Base-by-base conservation (phyloP, 208 protist species). In the Tritrichomonas musculus region DNA sequence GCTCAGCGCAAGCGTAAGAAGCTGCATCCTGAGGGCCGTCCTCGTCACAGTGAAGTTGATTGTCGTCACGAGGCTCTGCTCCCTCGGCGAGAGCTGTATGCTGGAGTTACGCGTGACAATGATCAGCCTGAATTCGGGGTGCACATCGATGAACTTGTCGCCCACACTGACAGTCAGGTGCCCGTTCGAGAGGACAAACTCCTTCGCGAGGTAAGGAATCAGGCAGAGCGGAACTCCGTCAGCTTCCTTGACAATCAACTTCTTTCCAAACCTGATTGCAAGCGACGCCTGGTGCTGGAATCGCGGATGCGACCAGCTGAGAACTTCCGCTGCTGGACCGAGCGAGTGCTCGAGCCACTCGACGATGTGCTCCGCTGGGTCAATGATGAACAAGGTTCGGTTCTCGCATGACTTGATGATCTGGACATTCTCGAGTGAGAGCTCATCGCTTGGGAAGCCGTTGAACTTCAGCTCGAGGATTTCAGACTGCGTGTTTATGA, bases 41-140 rank as follows among this genome's bases (percentile, higher is more conserved):
- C 96, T 95, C 20, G 98, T 99, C 84, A 99, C 97, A 53, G 97
- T 97, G 95, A 99, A 99, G 96, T 98, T 99, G 60, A 99, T 93
- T 27, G 96, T 96, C 0, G 97, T 98, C 39, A 99, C 94, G 93
- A 98, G 96, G 94, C 97, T 96, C 20, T 96, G 69, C 41, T 97
- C 96, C 95, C 98, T 97, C 1, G 98, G 97, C 0, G 97, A 95
- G 41, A 99, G 96, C 27, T 96, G 82, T 57, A 98, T 94, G 66
- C 97, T 95, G 17, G 96, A 96, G 93, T 97, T 96, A 49, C 97
- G 96, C 0, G 98, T 99, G 13, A 98, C 95, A 30, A 99, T 94
- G 95, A 97, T 98, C 4, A 99, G 92, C 93, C 97, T 96, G 94
- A 99, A 99, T 44, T 88, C 77, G 1, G 39, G 77, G 30, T 88